Base-by-base conservation (phyloP, 306 rosid species). In the Quercus variabilis region DNA sequence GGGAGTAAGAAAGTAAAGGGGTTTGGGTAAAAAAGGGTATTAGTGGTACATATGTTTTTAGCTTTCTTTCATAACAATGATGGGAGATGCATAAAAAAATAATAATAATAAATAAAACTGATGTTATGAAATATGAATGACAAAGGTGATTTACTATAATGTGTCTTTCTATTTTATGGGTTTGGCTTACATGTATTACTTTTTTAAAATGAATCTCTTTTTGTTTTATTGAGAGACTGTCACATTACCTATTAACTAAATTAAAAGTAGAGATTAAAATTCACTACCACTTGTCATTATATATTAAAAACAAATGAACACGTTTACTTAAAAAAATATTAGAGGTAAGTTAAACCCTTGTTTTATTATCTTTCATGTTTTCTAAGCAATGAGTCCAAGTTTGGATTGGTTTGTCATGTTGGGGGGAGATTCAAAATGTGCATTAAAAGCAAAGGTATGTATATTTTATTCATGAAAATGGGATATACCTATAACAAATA, bases 1-100 rank as follows among this genome's bases (percentile, higher is more conserved):
- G 86, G 77, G 58, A 74, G 80, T 30, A 49, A 80, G 59, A 68
- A 68, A 75, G 18, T 73, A 12, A 20, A 46, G 5, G 4, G 54
- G 54, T 49, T 49, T 49, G 54, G 54, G 54, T 12, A 49, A 49
- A 49, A 49, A 49, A 12, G 54, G 54, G 12, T 0, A 5, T 56
- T 8, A 19, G 1, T 3, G 63, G 13, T 1, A 20, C 12, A 57
- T 57, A 57, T 0, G 11, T 59, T 23, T 23, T 9, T 58, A 20
- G 2, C 25, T 20, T 21, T 57, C 23, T 9, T 11, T 58, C 14
- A 8, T 7, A 59, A 59, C 65, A 21, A 59, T 59, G 31, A 59
- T 20, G 30, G 3, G 31, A 23, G 13, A 58, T 41, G 46, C 46
- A 41, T 58, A 28, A 23, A 21, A 57, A 6, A 57, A 0, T 5